Percentiles rank a stretch among this genome's conserved stretches.
Evolutionary conservation across 768 basidiomycete genomes (phyloP).

Genomic region (Fomitopsis serialis): DNA sequence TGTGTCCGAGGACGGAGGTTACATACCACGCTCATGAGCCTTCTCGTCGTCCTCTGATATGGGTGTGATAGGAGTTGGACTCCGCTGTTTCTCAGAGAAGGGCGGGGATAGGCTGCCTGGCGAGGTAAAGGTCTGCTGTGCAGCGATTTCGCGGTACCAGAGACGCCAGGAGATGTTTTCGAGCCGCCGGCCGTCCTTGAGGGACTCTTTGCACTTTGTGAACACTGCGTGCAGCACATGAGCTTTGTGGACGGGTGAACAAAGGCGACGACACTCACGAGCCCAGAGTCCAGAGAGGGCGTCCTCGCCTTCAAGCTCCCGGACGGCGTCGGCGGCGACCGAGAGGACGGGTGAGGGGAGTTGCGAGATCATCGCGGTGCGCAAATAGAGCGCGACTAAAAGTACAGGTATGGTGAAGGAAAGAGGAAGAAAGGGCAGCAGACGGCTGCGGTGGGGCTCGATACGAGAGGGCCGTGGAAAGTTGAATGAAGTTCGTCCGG

Average conservation of each 20-base stretch:
- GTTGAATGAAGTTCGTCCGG: not conserved
- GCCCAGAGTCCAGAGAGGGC: conserved; percentile 66
- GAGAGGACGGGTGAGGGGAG: conserved; percentile 65
- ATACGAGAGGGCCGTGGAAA: not conserved
- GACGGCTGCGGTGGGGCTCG: conserved; percentile 3
- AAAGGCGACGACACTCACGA: conserved; percentile 36
- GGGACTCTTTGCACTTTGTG: conserved; percentile 73
- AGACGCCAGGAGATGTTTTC: conserved; percentile 89
- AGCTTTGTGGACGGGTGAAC: not conserved
- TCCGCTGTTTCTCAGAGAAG: conserved; percentile 14
- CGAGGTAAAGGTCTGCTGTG: conserved; percentile 26
- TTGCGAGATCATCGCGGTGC: conserved; percentile 44
- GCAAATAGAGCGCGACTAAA: conserved; percentile 2
- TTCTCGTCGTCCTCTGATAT: conserved; percentile 16
- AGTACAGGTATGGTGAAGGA: conserved; percentile 5
- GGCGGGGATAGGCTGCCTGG: conserved; percentile 24
- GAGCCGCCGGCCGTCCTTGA: conserved; percentile 75
- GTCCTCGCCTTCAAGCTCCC: conserved; percentile 63
- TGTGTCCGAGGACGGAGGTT: not conserved
- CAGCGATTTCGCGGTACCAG: conserved; percentile 64
- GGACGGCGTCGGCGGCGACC: conserved; percentile 59
- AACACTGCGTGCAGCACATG: conserved; percentile 48
- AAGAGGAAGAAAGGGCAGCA: conserved; percentile 7
- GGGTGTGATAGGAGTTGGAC: conserved; percentile 26
- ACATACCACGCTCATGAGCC: conserved; percentile 14